Conservation (phyloP, 2,329 filamentous ascomycete species). For the Claviceps spartinae region DNA sequence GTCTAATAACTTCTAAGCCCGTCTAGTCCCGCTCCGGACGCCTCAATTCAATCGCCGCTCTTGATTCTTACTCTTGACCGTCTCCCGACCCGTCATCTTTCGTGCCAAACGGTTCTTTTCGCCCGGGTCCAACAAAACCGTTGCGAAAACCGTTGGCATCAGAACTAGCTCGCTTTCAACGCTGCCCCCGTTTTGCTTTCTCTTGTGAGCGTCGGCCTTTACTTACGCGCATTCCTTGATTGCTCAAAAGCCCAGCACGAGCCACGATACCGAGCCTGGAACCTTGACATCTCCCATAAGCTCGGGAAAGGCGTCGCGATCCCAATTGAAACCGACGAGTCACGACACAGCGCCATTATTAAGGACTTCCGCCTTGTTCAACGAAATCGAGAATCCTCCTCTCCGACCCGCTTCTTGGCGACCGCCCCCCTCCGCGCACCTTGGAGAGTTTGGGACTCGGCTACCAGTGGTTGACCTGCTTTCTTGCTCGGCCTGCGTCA, state of each 20-base stretch:
- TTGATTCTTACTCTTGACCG: background rate
- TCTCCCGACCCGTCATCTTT: background rate
- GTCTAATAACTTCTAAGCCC: background rate
- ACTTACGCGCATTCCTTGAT: background rate
- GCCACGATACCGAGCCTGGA: background rate
- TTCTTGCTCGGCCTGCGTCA: background rate
- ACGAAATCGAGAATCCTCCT: too few species aligned
- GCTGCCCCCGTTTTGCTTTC: background rate
- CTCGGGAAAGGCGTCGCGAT: background rate
- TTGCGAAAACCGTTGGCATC: background rate
- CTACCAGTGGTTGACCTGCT: background rate
- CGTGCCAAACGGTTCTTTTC: background rate
- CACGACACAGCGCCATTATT: too few species aligned
- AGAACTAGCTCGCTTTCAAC: background rate
- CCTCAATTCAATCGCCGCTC: background rate
- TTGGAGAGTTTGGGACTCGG: background rate
- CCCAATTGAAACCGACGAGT: background rate
- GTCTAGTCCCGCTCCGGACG: background rate
- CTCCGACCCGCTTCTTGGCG: too few species aligned
- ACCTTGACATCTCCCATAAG: background rate
- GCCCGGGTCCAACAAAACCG: background rate
- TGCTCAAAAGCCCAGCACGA: background rate
- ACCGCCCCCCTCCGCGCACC: background rate
- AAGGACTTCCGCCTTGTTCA: too few species aligned
- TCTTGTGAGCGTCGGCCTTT: background rate